These are phyloP conservation scores for Xylariaceae sp. DNA, from an alignment of 2,329 filamentous ascomycete species.

Conservation along the genomic window DNA sequence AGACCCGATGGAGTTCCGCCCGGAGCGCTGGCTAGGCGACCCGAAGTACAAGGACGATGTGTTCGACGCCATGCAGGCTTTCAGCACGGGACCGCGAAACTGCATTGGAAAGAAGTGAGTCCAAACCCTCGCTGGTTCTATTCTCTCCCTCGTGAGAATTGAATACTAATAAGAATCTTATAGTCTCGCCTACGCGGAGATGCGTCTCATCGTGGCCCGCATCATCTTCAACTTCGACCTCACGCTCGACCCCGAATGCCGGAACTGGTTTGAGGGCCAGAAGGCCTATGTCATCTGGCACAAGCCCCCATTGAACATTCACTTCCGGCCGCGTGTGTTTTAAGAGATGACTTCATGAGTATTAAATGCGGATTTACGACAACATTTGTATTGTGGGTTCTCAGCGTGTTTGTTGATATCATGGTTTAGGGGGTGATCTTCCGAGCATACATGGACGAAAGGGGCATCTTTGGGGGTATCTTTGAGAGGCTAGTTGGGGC, in stretches of 20 bases:
- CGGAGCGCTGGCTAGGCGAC: conserved; percentile 37
- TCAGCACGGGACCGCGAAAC: conserved; percentile 36
- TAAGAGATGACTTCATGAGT: background rate
- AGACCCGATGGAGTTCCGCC: conserved; percentile 35
- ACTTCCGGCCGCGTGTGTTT: conserved; percentile 24
- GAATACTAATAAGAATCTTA: conserved; percentile 11
- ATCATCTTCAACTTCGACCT: conserved; percentile 39
- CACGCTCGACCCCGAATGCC: conserved; percentile 25
- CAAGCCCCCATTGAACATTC: conserved; percentile 33
- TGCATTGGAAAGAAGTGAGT: conserved; percentile 40
- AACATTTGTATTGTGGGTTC: too few species aligned
- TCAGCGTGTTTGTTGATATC: too few species aligned
- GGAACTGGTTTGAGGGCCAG: conserved; percentile 31
- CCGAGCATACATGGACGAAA: too few species aligned
- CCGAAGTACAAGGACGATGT: conserved; percentile 32
- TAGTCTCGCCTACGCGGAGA: conserved; percentile 39
- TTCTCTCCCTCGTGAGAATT: too few species aligned
- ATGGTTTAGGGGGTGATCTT: too few species aligned
- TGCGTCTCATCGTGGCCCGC: conserved; percentile 37
- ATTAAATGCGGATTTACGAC: too few species aligned
- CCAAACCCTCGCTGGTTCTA: too few species aligned
- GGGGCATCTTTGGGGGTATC: too few species aligned
- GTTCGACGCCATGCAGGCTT: conserved; percentile 35
- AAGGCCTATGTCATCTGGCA: conserved; percentile 34
- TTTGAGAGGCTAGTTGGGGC: too few species aligned